Percentiles rank a stretch among this genome's conserved stretches.
phyloP scores from a whole-genome alignment of 2,329 filamentous ascomycete species.

The Diaporthe citri region DNA sequence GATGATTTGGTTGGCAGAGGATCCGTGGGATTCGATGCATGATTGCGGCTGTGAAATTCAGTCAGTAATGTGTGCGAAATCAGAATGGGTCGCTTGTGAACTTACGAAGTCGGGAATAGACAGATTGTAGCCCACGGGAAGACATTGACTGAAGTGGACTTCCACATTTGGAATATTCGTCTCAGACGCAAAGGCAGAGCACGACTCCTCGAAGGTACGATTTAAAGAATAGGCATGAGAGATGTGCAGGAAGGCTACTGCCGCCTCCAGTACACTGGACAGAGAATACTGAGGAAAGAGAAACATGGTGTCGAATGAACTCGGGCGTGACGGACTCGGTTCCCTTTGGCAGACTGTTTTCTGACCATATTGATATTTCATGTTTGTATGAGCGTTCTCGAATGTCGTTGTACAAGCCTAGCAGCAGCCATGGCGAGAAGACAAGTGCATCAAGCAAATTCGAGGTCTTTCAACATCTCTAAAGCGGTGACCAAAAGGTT shows the following conservation, averaged over 20 bases:
- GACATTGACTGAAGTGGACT: slow-evolving; percentile 3
- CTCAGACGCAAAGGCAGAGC: neutral
- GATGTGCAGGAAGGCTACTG: neutral
- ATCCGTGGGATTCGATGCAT: slow-evolving; percentile 1
- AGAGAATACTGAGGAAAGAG: neutral
- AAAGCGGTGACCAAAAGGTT: no score
- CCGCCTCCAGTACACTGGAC: neutral
- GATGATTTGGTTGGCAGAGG: neutral
- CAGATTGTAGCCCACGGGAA: neutral
- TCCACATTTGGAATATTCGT: neutral
- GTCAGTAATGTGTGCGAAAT: neutral
- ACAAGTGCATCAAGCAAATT: no score
- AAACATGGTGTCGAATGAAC: neutral
- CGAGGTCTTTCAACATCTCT: no score
- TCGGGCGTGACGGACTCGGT: no score
- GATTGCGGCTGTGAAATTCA: neutral
- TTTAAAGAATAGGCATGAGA: neutral
- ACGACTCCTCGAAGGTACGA: neutral
- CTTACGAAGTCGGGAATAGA: neutral
- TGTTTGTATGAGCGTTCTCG: neutral
- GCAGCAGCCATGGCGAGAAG: neutral
- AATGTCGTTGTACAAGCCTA: neutral
- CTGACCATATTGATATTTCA: neutral
- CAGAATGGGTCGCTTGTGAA: neutral
- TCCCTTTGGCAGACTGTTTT: neutral